Evolutionary conservation across 2,329 filamentous ascomycete genomes (phyloP).

Genomic region (Penicillium hordei): DNA sequence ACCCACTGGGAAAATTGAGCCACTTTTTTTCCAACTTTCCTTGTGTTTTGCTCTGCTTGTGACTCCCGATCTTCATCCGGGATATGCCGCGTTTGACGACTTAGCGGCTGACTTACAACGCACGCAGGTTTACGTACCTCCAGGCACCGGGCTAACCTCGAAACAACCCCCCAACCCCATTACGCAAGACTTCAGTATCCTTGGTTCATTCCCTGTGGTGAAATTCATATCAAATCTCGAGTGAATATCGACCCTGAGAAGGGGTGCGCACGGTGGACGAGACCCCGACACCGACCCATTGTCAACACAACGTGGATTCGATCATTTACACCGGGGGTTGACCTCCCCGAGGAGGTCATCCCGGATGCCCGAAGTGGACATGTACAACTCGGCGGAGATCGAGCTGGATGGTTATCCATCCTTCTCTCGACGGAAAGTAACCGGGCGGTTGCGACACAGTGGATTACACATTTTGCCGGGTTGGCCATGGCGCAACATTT

Average conservation of each 20-base stretch:
- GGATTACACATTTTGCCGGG: slow-evolving; percentile 13
- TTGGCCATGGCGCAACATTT: slow-evolving; percentile 24
- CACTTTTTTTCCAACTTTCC: slow-evolving; percentile 4
- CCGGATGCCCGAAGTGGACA: slow-evolving; percentile 32
- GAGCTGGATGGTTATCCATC: slow-evolving; percentile 11
- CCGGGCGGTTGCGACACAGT: slow-evolving; percentile 8
- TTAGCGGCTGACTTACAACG: slow-evolving; percentile 3
- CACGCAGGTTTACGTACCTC: slow-evolving; percentile 1
- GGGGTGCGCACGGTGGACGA: slow-evolving; percentile 1
- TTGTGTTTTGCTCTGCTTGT: slow-evolving; percentile 11
- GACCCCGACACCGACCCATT: slow-evolving; percentile 10
- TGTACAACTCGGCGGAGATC: slow-evolving; percentile 30
- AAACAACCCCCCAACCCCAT: not conserved
- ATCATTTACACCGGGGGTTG: slow-evolving; percentile 38
- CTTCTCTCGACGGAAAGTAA: slow-evolving; percentile 3
- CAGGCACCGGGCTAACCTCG: slow-evolving; percentile 5
- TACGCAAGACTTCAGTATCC: not conserved
- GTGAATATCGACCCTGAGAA: slow-evolving; percentile 4
- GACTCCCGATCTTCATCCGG: slow-evolving; percentile 5
- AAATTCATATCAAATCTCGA: not conserved
- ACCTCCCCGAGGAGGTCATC: slow-evolving; percentile 45
- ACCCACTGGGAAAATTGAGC: slow-evolving; percentile 5
- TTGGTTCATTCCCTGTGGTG: not conserved
- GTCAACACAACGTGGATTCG: slow-evolving; percentile 40
- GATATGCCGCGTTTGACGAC: slow-evolving; percentile 3